Evolutionary conservation across 2,329 filamentous ascomycete genomes (phyloP).

Genomic region (Endocalyx cinctus): DNA sequence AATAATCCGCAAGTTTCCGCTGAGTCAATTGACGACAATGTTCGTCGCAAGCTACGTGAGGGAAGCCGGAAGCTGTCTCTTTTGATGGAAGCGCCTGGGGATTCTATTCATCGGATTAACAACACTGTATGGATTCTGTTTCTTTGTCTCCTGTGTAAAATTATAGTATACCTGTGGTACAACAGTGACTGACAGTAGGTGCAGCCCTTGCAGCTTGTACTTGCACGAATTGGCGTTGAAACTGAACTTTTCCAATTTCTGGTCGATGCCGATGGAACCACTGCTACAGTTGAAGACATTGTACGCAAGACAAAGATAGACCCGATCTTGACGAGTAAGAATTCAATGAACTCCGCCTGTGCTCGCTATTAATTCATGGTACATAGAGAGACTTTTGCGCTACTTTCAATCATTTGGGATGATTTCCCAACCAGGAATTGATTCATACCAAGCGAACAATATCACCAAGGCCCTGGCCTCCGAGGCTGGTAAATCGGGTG

Average conservation of each 20-base stretch:
- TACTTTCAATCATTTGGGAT: conserved; percentile 20
- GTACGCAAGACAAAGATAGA: conserved; percentile 3
- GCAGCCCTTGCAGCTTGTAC: neutral
- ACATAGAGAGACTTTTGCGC: conserved; percentile 15
- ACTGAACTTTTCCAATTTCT: neutral
- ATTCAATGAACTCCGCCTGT: neutral
- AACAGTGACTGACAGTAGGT: neutral
- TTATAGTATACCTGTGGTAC: too few relatives aligned
- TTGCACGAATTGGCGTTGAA: neutral
- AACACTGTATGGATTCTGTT: too few relatives aligned
- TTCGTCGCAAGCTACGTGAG: neutral
- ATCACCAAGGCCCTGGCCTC: conserved; percentile 14
- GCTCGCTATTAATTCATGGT: neutral
- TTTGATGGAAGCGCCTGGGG: neutral
- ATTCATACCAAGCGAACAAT: conserved; percentile 14
- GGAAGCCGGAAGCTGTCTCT: neutral
- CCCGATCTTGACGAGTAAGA: conserved; percentile 14
- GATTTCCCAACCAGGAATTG: conserved; percentile 11
- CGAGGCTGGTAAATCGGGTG: conserved; percentile 7
- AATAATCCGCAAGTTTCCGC: neutral
- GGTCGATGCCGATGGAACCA: neutral
- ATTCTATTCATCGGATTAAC: neutral
- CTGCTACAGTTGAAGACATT: neutral
- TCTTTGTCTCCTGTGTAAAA: too few relatives aligned
- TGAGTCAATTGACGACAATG: too few relatives aligned